Base-by-base conservation (phyloP, 2,329 filamentous ascomycete species). In the Westerdykella sp. region DNA sequence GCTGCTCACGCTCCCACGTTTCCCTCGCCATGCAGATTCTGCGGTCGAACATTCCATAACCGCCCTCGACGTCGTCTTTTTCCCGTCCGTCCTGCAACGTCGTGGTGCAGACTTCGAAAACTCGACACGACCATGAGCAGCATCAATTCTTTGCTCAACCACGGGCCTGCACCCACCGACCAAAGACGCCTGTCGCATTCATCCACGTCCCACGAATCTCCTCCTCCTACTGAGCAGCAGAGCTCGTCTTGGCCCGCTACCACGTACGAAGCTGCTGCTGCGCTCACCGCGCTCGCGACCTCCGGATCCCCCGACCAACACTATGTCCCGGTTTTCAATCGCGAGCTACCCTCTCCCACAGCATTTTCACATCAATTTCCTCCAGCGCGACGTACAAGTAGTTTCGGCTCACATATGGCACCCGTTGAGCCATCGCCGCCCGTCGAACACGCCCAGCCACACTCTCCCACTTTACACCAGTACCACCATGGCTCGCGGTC, bases 401-500 rank as follows among this genome's bases (percentile, higher is more conserved):
- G 63, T 51, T 64, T 65, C 45, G 54, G 54, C 46, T 51, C 49
- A 40, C 54, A 56, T 51, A 57, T 57, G 46, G 62, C 63, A 43
- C 60, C 63, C 25, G 61, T 70, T 34, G 66, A 71, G 51, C 63
- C 70, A 10, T 61, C 62, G 41, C 64, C 68, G 42, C 66, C 68
- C 40, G 44, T 57, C 21, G 57, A 65, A 9, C 53, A 47, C 39
- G 56, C 58, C 21, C 59, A 64, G 18, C 34, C 48, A 21, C 67
- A 60, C 55, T 73, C 71, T 21, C 71, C 72, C 4, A 70, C 71
- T 2, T 65, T 74, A 36, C 69, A 73, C 18, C 70, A 72, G 37
- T 73, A 73, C 52, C 70, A 71, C 47, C 66, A 73, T 48, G 63
- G 64, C 36, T 70, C 70, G 32, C 61, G 62, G 31, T 73, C 70